Base-by-base conservation (phyloP, 1,139 yeast genomes). In the Pichia sp. region DNA sequence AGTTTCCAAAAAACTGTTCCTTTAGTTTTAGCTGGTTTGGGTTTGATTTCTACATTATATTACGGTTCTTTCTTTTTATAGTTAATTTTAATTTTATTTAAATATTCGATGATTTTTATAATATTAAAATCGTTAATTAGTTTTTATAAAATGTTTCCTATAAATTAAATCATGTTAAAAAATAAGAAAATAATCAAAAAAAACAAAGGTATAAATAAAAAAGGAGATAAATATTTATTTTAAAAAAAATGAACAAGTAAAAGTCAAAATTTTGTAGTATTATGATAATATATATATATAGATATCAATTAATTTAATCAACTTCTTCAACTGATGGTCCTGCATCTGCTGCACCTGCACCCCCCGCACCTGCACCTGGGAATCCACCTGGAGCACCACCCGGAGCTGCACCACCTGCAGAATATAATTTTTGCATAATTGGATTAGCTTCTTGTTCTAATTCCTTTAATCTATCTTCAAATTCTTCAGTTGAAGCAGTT, bases 241-340 rank as follows among this genome's bases (percentile, higher is more conserved):
- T 16, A 16, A 24, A 22, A 32, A 35, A 22, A 28, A n/a, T 30
- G n/a, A 27, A n/a, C 10, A 30, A 12, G 26, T 10, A 26, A 22
- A 28, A 25, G 6, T n/a, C 11, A 16, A 23, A 30, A 29, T 16
- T 16, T 22, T 36, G 4, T 2, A 20, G 30, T n/a, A n/a, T 6
- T 7, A 20, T 27, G 28, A 16, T 5, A 12, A 32, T 27, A 22
- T 16, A 16, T 16, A 33, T 23, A 30, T 23, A 9, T 23, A 30
- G 10, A 20, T 23, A 35, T 30, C 12, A 30, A 23, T 22, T 20
- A 37, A 47, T 42, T 64, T 69, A 80, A 63, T 80, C 87, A 58
- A 80, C 86, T 67, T 80, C 87, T 66, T 80, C 87, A 46, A 80
- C 86, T 46, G 86, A 78, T 63, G 86, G 86, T 43, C 85, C 51